Base-by-base conservation (phyloP, 2,329 filamentous ascomycete species). In the Pseudocercospora cruenta region DNA sequence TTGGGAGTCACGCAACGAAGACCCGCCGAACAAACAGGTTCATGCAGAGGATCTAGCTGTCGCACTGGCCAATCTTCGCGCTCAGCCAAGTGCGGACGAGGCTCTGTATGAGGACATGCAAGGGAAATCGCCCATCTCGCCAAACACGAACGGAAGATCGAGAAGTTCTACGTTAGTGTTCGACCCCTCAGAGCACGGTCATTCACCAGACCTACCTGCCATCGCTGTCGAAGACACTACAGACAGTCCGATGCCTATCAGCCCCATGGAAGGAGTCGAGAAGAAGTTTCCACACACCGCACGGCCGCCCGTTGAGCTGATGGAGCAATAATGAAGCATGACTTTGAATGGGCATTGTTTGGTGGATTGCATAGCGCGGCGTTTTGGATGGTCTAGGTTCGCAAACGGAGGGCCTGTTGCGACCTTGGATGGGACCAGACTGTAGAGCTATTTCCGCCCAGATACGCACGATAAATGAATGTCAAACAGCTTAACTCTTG, bases 171-270 rank as follows among this genome's bases (percentile, higher is more conserved):
- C 86, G 0, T 80, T 89, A 51, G 86, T 90, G 58, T 90, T 87
- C 73, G 81, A 89, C 68, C 88, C 88, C 0, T 83, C 86, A 62
- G 84, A 88, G 51, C 86, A 90, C 69, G 87, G 87, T 2, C 80
- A 85, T 65, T 87, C 83, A 63, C 86, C 86, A 0, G 80, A 83
- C 68, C 76, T 90, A 45, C 88, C 88, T 1, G 86, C 86, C 1
- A 88, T 90, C 43, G 85, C 87, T 73, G 86, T 90, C 1, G 87
- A 88, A 75, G 87, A 90, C 76, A 87, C 84, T 12, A 86, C 81
- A 2, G 79, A 77, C 33, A 80, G 75, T 28, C 80, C 82, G 2
- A 81, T 79, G n/a, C 77, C 79, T n/a, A 71, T 83, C 65, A 82
- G 80, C 43, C 84, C 86, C 31, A 78, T 82, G 64, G 84, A 84